Evolutionary conservation across 169 alveolate genomes (phyloP).

Genomic region (Plasmodium berghei): DNA sequence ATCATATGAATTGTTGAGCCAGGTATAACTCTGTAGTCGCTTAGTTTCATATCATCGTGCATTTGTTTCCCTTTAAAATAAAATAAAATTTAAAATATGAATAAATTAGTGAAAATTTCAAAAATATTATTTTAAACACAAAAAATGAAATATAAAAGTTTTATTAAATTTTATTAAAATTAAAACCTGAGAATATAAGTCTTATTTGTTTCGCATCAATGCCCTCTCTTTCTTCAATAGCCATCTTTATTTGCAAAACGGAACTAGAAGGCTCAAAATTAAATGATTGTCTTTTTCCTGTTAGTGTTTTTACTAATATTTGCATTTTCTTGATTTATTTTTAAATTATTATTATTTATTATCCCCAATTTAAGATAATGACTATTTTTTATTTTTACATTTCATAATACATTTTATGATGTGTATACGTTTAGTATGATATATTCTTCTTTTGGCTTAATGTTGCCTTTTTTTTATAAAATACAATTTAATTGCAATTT

Average conservation of each 20-base stretch:
- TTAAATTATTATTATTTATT: background rate
- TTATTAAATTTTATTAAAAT: background rate
- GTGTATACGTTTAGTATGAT: background rate
- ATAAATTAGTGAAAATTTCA: background rate
- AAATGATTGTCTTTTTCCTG: slow-evolving; percentile 94
- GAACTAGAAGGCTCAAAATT: slow-evolving; percentile 96
- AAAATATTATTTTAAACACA: background rate
- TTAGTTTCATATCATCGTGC: slow-evolving; percentile 91
- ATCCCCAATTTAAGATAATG: no score
- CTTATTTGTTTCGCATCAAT: slow-evolving; percentile 92
- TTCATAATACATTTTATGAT: slow-evolving; percentile 25
- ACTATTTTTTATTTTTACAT: slow-evolving; percentile 32
- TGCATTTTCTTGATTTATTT: slow-evolving; percentile 85
- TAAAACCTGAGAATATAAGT: slow-evolving; percentile 89
- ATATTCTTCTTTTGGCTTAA: background rate
- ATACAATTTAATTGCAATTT: background rate
- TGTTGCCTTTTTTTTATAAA: background rate
- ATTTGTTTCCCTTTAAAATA: slow-evolving; percentile 89
- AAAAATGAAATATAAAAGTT: background rate
- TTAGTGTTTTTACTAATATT: slow-evolving; percentile 92
- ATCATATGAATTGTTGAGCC: slow-evolving; percentile 97
- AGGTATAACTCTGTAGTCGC: slow-evolving; percentile 94
- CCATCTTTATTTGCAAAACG: slow-evolving; percentile 93
- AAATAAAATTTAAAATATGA: slow-evolving; percentile 16
- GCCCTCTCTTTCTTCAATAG: slow-evolving; percentile 94